Evolutionary conservation across 306 rosid genomes (phyloP).

Genomic region (Casuarina cunninghamiana): DNA sequence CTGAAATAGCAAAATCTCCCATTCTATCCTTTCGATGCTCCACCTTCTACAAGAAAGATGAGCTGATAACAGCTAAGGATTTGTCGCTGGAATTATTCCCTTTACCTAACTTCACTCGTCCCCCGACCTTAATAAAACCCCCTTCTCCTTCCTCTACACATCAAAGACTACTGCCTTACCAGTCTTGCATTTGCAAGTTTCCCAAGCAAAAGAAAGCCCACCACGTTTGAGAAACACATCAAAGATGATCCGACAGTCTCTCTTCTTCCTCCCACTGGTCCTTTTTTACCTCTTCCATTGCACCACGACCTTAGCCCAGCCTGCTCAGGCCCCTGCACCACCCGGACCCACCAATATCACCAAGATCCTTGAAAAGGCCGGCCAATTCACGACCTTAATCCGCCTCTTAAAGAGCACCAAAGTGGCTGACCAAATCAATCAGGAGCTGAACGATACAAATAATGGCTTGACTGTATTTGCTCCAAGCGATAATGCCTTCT

Average conservation of each 20-base stretch:
- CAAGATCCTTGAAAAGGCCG: slow-evolving; percentile 61
- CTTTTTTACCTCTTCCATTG: slow-evolving; percentile 14
- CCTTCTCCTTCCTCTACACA: slow-evolving; percentile 28
- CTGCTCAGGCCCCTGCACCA: slow-evolving; percentile 44
- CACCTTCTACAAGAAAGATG: slow-evolving; percentile 40
- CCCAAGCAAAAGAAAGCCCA: not conserved
- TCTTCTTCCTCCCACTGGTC: slow-evolving; percentile 30
- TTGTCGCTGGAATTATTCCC: slow-evolving; percentile 19
- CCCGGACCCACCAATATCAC: slow-evolving; percentile 54
- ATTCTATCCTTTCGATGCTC: slow-evolving; percentile 32
- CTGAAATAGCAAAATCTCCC: slow-evolving; percentile 29
- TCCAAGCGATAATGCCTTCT: slow-evolving; percentile 56
- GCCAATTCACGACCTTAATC: slow-evolving; percentile 56
- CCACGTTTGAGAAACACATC: not conserved
- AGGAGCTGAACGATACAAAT: slow-evolving; percentile 52
- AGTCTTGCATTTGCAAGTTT: not conserved
- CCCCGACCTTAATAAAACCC: slow-evolving; percentile 41
- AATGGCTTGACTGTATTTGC: slow-evolving; percentile 61
- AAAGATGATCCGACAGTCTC: slow-evolving; percentile 28
- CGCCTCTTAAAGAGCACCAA: slow-evolving; percentile 63
- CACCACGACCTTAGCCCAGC: slow-evolving; percentile 30
- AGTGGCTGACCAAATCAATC: slow-evolving; percentile 57
- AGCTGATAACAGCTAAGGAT: slow-evolving; percentile 32
- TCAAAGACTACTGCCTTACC: slow-evolving; percentile 20
- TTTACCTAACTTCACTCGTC: slow-evolving; percentile 26